phyloP scores from a whole-genome alignment of 495 filamentous ascomycete genomes.

The Talaromyces proteolyticus region DNA sequence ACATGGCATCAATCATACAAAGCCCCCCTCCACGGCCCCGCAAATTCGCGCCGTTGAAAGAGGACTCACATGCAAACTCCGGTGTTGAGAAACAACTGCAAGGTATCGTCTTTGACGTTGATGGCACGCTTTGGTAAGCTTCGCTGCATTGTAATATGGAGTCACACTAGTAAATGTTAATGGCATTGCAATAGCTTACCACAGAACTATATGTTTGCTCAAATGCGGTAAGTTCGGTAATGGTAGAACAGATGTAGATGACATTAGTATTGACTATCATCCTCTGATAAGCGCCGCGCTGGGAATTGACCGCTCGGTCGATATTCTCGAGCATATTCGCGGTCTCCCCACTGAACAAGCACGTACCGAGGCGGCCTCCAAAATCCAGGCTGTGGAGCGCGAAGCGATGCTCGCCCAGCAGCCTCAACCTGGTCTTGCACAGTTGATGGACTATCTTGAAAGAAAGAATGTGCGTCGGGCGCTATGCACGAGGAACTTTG shows the following conservation, averaged over 20 bases:
- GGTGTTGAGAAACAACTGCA: constrained; percentile 51
- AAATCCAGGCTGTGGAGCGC: constrained; percentile 74
- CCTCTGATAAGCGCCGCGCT: constrained; percentile 40
- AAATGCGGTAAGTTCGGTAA: constrained; percentile 59
- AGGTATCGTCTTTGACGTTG: constrained; percentile 91
- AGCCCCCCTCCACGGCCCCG: constrained; percentile 27
- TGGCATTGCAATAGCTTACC: constrained; percentile 52
- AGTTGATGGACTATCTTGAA: constrained; percentile 78
- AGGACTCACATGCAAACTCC: constrained; percentile 14
- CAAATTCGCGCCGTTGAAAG: constrained; percentile 51
- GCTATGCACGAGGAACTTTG: constrained; percentile 94
- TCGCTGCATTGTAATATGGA: neutral
- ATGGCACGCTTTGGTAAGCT: constrained; percentile 85
- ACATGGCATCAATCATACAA: constrained; percentile 25
- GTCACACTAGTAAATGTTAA: constrained; percentile 2
- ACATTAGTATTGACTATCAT: neutral
- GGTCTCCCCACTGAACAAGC: constrained; percentile 53
- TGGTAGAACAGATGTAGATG: neutral
- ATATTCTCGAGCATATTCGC: constrained; percentile 88
- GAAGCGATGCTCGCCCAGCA: constrained; percentile 71
- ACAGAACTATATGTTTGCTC: constrained; percentile 89
- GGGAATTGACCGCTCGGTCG: constrained; percentile 60
- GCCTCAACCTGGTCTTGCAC: constrained; percentile 69
- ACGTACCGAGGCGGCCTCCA: constrained; percentile 58
- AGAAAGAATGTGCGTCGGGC: constrained; percentile 59